Conservation (phyloP, 192 early-diverging fungal genomes). For the Coemansia aciculifera region DNA sequence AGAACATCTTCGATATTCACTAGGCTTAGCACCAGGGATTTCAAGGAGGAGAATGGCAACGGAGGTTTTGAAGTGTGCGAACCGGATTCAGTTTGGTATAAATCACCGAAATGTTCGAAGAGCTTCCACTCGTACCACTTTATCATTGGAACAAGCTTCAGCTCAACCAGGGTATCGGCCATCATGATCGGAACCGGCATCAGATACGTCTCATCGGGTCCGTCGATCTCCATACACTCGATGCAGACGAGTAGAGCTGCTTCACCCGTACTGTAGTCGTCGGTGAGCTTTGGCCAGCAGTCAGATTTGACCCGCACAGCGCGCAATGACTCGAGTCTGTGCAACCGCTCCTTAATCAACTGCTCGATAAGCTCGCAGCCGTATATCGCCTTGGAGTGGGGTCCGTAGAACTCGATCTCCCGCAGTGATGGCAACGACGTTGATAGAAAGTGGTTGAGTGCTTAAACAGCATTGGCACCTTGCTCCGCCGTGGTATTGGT, state of each 20-base stretch:
- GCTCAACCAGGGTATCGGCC: slow-evolving; percentile 10
- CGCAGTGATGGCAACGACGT: slow-evolving; percentile 14
- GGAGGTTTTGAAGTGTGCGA: neutral
- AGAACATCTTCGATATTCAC: too few species aligned
- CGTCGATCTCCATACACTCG: neutral
- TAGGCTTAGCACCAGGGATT: slow-evolving; percentile 1
- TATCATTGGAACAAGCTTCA: slow-evolving; percentile 2
- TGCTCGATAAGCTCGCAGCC: neutral
- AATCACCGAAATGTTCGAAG: neutral
- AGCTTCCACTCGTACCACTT: neutral
- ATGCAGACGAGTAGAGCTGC: neutral
- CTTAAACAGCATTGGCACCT: neutral
- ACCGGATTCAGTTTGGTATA: neutral
- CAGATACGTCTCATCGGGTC: neutral
- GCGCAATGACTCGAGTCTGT: neutral
- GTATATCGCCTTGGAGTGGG: slow-evolving; percentile 4
- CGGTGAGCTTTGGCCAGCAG: neutral
- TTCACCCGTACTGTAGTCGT: neutral
- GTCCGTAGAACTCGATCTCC: slow-evolving; percentile 5
- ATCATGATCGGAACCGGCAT: neutral
- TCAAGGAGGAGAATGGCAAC: slow-evolving; percentile 4
- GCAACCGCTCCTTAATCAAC: slow-evolving; percentile 20
- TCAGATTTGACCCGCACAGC: neutral
- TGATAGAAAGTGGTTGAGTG: slow-evolving; percentile 6
- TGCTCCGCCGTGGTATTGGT: neutral